These are phyloP conservation scores for Saccharomycopsis javanensis DNA, from an alignment of 805 yeast genomes.

Conservation along the genomic window DNA sequence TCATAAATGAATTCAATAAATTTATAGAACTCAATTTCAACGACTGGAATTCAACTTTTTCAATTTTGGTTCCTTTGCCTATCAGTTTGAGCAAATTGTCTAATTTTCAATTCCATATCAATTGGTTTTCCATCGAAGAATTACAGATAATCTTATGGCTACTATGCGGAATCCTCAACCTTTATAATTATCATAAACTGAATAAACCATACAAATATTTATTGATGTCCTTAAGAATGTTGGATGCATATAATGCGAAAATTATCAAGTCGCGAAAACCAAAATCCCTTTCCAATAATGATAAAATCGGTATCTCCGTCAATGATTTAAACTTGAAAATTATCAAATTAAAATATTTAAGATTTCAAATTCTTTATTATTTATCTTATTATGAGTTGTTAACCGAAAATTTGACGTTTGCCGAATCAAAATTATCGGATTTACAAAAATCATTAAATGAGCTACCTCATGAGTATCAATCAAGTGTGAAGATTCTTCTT, in stretches of 20 bases:
- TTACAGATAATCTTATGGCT: conserved; percentile 16
- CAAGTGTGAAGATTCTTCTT: conserved; percentile 9
- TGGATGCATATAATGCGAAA: conserved; percentile 7
- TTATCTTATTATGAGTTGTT: conserved; percentile 5
- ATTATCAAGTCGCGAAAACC: not conserved
- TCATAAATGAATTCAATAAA: conserved; percentile 8
- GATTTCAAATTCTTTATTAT: conserved; percentile 15
- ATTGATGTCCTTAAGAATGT: conserved; percentile 8
- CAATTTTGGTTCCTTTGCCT: conserved; percentile 9
- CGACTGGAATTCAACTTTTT: conserved; percentile 15
- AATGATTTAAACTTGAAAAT: conserved; percentile 4
- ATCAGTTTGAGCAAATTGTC: not conserved
- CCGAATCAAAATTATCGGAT: not conserved
- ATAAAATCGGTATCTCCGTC: not conserved
- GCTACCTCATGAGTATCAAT: conserved; percentile 2
- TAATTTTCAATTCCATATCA: conserved; percentile 10
- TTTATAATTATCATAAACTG: conserved; percentile 8
- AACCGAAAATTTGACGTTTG: not conserved
- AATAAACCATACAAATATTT: conserved; percentile 14
- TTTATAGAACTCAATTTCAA: conserved; percentile 12
- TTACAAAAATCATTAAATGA: conserved; percentile 5
- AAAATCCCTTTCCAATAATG: not conserved
- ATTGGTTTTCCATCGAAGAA: conserved; percentile 18
- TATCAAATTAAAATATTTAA: conserved; percentile 9
- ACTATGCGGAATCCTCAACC: conserved; percentile 12